Evolutionary conservation across 495 filamentous ascomycete species (phyloP).

Genomic region (Talaromyces nanjingensis): DNA sequence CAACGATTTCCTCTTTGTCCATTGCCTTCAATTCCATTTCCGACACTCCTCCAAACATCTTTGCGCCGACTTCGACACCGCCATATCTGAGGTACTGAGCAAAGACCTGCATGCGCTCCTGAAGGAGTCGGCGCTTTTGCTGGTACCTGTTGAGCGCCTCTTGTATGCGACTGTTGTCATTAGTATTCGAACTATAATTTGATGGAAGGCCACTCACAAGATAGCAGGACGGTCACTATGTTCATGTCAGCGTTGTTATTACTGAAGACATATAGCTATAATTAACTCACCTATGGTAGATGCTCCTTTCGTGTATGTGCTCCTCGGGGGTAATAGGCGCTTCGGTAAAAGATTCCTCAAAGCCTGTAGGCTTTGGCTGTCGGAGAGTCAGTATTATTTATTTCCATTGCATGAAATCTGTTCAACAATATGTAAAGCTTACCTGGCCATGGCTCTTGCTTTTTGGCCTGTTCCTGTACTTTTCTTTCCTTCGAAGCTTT

Average conservation of each 20-base stretch:
- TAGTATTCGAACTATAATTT: background rate
- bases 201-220: constrained; percentile 23
- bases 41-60: constrained; percentile 59
- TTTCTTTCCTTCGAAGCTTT: constrained; percentile 22
- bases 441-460: constrained; percentile 39
- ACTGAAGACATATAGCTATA: constrained; percentile 2
- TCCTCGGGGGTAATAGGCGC: constrained; percentile 66
- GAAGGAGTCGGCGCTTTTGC: constrained; percentile 64
- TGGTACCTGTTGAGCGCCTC: constrained; percentile 78
- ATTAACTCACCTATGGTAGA: constrained; percentile 48
- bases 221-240: constrained; percentile 30
- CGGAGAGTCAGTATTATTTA: constrained; percentile 3
- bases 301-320: constrained; percentile 47
- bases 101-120: constrained; percentile 56
- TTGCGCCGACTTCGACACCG: constrained; percentile 62
- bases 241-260: background rate
- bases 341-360: constrained; percentile 70
- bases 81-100: constrained; percentile 74
- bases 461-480: constrained; percentile 32
- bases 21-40: constrained; percentile 44
- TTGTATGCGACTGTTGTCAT: constrained; percentile 61
- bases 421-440: constrained; percentile 1
- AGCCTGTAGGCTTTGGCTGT: constrained; percentile 49
- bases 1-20: constrained; percentile 57
- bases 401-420: background rate